A percentile compares a stretch with the other conserved stretches of the same genome.
These are phyloP conservation scores for Kurtzmaniella quercitrusa DNA, from an alignment of 1,139 yeast species.

Conservation along the genomic window DNA sequence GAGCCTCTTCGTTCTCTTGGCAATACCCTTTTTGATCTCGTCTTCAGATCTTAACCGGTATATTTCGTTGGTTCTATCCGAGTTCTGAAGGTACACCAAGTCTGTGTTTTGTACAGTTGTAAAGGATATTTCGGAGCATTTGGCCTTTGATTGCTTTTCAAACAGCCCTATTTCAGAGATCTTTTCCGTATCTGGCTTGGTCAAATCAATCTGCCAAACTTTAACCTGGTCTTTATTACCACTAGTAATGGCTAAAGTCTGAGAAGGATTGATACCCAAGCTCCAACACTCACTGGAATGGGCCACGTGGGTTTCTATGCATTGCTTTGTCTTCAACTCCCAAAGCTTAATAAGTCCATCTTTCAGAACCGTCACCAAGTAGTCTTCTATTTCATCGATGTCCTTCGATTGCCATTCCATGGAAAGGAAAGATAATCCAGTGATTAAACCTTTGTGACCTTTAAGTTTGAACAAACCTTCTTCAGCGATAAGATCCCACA, in stretches of 20 bases:
- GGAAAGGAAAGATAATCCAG: conserved; percentile 56
- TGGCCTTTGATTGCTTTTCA: conserved; percentile 74
- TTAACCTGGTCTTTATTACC: conserved; percentile 82
- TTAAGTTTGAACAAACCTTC: conserved; percentile 80
- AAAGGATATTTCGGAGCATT: conserved; percentile 64
- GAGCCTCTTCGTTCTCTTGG: conserved; percentile 76
- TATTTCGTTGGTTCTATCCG: conserved; percentile 77
- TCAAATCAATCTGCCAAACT: conserved; percentile 68
- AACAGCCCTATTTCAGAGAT: conserved; percentile 60
- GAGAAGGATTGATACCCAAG: conserved; percentile 43
- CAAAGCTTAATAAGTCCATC: conserved; percentile 90
- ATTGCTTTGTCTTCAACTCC: conserved; percentile 87
- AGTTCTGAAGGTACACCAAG: conserved; percentile 67
- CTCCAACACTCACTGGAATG: conserved; percentile 95
- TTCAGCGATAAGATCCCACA: conserved; percentile 96
- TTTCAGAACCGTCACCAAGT: conserved; percentile 72
- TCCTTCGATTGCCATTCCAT: conserved; percentile 26
- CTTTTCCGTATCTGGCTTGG: conserved; percentile 48
- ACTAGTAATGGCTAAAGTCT: conserved; percentile 55
- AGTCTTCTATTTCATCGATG: conserved; percentile 58
- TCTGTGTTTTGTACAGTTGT: conserved; percentile 27
- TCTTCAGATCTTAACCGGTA: conserved; percentile 75
- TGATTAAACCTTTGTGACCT: conserved; percentile 87
- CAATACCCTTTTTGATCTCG: conserved; percentile 74
- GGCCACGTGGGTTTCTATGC: conserved; percentile 92